A percentile compares a stretch with the other conserved stretches of the same genome.
These are phyloP conservation scores for Simplicillium sp. DNA, from an alignment of 2,329 filamentous ascomycete species.

Conservation along the genomic window DNA sequence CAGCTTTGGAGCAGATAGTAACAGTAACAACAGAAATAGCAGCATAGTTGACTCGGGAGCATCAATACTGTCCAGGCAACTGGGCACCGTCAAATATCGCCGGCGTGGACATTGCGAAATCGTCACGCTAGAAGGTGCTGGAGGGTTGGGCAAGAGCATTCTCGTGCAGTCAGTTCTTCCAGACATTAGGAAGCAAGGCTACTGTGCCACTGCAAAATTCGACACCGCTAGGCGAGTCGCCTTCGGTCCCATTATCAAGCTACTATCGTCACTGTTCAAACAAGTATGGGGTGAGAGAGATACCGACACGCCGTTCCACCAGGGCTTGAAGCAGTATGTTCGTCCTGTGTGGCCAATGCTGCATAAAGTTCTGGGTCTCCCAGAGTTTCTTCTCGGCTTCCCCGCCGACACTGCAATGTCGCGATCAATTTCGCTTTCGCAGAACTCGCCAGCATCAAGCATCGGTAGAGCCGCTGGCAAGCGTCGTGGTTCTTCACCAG, in stretches of 20 bases:
- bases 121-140: conserved; percentile 49
- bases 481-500: conserved; percentile 41
- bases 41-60: conserved; percentile 35
- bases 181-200: conserved; percentile 51
- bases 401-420: conserved; percentile 27
- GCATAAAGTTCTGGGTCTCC: conserved; percentile 50
- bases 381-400: conserved; percentile 57
- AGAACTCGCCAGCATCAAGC: conserved; percentile 20
- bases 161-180: conserved; percentile 53
- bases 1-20: conserved; percentile 30
- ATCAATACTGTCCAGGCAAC: conserved; percentile 41
- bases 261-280: conserved; percentile 57
- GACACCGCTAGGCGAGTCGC: conserved; percentile 51
- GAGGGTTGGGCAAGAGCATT: conserved; percentile 56
- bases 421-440: conserved; percentile 26
- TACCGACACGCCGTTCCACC: conserved; percentile 55
- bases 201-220: conserved; percentile 58
- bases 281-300: conserved; percentile 60
- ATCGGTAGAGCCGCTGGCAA: conserved; percentile 18
- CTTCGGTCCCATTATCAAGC: conserved; percentile 53
- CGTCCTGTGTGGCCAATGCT: conserved; percentile 56
- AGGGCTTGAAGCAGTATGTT: conserved; percentile 51
- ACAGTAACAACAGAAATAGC: conserved; percentile 30
- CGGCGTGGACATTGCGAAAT: conserved; percentile 56
- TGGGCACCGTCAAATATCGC: conserved; percentile 48